These are phyloP conservation scores for Wallacemonas sp. DNA, from an alignment of 208 protist genomes.

Conservation along the genomic window DNA sequence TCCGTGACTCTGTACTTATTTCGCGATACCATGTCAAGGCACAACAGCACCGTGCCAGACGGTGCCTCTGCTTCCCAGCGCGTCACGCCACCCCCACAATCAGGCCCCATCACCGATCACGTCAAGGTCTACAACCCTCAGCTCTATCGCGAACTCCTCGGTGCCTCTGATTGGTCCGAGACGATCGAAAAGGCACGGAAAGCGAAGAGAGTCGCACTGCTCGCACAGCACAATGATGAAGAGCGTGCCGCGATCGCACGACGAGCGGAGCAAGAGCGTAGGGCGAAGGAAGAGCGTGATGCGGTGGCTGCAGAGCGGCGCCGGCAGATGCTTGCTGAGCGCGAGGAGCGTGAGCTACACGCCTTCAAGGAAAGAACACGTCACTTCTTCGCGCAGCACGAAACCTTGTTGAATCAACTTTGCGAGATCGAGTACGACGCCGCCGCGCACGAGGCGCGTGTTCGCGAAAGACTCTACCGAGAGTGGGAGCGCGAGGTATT, in stretches of 20 bases:
- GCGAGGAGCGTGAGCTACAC: slow-evolving; percentile 14
- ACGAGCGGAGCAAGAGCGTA: slow-evolving; percentile 5
- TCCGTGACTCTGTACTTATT: background rate
- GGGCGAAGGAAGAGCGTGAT: slow-evolving; percentile 4
- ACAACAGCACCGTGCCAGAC: too few species aligned
- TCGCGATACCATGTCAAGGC: too few species aligned
- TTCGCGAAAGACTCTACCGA: slow-evolving; percentile 15
- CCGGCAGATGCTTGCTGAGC: background rate
- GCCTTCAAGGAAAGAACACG: slow-evolving; percentile 14
- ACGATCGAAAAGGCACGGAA: slow-evolving; percentile 17
- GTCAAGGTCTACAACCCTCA: slow-evolving; percentile 34
- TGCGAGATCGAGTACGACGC: background rate
- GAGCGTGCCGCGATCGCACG: slow-evolving; percentile 18
- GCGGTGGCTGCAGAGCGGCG: slow-evolving; percentile 12
- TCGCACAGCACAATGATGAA: slow-evolving; percentile 22
- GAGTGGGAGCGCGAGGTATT: slow-evolving; percentile 26
- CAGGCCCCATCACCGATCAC: slow-evolving; percentile 14
- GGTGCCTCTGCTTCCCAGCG: too few species aligned
- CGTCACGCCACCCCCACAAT: background rate
- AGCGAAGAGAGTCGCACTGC: slow-evolving; percentile 14
- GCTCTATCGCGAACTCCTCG: slow-evolving; percentile 36
- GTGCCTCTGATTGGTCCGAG: slow-evolving; percentile 35
- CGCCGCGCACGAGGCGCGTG: slow-evolving; percentile 7
- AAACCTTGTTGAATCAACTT: slow-evolving; percentile 15
- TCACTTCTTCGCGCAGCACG: slow-evolving; percentile 16